phyloP scores from a whole-genome alignment of 768 basidiomycete species.

The Boletus subcaerulescens region DNA sequence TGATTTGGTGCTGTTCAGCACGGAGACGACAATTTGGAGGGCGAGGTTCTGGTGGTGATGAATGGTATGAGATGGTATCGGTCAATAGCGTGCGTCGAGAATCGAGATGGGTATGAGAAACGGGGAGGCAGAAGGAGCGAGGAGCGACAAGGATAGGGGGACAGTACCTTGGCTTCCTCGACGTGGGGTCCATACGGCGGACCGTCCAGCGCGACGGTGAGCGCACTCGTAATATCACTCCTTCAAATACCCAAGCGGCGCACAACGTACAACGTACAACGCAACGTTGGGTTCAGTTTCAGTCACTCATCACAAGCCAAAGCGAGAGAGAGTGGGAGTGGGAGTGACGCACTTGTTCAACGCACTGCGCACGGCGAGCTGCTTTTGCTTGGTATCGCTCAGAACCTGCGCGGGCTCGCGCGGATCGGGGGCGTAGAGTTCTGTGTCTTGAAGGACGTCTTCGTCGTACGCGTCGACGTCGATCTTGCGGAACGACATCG shows the following conservation, averaged over 20 bases:
- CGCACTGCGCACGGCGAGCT: slow-evolving; percentile 64
- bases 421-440: slow-evolving; percentile 85
- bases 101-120: background rate
- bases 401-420: slow-evolving; percentile 71
- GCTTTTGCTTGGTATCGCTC: slow-evolving; percentile 73
- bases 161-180: slow-evolving; percentile 83
- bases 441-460: slow-evolving; percentile 78
- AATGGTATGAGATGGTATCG: no score
- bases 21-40: slow-evolving; percentile 76
- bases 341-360: slow-evolving; percentile 62
- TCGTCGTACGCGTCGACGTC: slow-evolving; percentile 94
- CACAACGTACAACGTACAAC: no score
- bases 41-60: slow-evolving; percentile 57
- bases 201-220: slow-evolving; percentile 67
- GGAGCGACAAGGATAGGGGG: no score
- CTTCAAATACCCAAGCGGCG: slow-evolving; percentile 36
- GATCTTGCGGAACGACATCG: slow-evolving; percentile 84
- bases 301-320: no score
- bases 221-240: slow-evolving; percentile 72
- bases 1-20: slow-evolving; percentile 92
- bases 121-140: background rate
- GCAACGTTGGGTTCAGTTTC: background rate
- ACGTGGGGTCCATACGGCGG: slow-evolving; percentile 87
- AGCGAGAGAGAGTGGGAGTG: no score
- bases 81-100: background rate